These are phyloP conservation scores for Sugiyamaella sp. DNA, from an alignment of 1,139 yeast species.

Conservation along the genomic window DNA sequence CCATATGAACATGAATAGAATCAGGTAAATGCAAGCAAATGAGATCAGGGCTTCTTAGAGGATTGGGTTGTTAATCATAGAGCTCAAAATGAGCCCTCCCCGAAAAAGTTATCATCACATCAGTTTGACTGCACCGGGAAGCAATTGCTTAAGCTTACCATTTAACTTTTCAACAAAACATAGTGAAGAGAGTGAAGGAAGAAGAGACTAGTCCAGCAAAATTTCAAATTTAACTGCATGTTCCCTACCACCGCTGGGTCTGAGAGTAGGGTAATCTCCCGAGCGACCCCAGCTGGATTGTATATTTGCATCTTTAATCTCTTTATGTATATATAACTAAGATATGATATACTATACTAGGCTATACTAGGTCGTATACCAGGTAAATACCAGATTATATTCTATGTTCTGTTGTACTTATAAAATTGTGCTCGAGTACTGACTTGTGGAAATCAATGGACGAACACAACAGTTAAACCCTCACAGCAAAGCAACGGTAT, in stretches of 20 bases:
- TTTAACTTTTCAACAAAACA: background rate
- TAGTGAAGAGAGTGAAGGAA: background rate
- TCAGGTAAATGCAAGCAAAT: background rate
- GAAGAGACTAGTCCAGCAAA: background rate
- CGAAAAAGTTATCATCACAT: slow-evolving; percentile 14
- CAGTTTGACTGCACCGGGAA: slow-evolving; percentile 19
- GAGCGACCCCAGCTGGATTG: too few relatives aligned
- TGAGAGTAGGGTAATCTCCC: too few relatives aligned
- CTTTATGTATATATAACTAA: too few relatives aligned
- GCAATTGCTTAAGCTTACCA: slow-evolving; percentile 16
- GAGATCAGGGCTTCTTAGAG: slow-evolving; percentile 16
- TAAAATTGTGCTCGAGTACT: too few relatives aligned
- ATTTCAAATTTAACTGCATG: background rate
- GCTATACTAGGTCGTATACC: too few relatives aligned
- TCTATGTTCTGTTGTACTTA: too few relatives aligned
- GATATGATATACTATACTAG: too few relatives aligned
- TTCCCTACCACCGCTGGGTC: background rate
- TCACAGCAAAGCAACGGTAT: too few relatives aligned
- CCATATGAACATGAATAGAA: background rate
- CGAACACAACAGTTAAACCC: too few relatives aligned
- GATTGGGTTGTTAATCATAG: slow-evolving; percentile 6
- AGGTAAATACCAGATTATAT: too few relatives aligned
- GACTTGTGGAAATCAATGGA: too few relatives aligned
- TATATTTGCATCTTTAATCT: too few relatives aligned
- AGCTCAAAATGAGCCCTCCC: slow-evolving; percentile 10